Evolutionary conservation across 192 early-diverging fungal genomes (phyloP).

Genomic region (Umbelopsis isabellina): DNA sequence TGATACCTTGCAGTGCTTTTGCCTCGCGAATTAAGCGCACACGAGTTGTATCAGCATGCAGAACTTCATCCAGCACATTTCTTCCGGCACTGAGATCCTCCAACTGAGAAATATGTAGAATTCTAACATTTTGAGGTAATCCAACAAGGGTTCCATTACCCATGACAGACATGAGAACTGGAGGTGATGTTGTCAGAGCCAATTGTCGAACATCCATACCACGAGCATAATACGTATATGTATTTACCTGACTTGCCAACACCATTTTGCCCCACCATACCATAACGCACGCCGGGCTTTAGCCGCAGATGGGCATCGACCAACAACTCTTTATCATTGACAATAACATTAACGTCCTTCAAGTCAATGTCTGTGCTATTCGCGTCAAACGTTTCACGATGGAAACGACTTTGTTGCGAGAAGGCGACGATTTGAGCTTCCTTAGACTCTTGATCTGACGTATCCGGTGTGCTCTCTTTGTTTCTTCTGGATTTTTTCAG

Average conservation of each 20-base stretch:
- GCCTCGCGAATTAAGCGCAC: slow-evolving; percentile 48
- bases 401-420: slow-evolving; percentile 85
- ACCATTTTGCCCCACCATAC: slow-evolving; percentile 79
- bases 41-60: slow-evolving; percentile 66
- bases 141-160: slow-evolving; percentile 72
- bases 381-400: slow-evolving; percentile 79
- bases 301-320: slow-evolving; percentile 77
- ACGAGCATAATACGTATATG: neutral
- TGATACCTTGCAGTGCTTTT: slow-evolving; percentile 22
- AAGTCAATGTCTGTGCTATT: slow-evolving; percentile 81
- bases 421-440: slow-evolving; percentile 56
- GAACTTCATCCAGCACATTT: slow-evolving; percentile 64
- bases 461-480: neutral
- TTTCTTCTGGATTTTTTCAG: neutral
- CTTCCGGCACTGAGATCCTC: slow-evolving; percentile 56
- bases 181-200: neutral
- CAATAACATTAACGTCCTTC: slow-evolving; percentile 73
- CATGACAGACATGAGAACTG: slow-evolving; percentile 62
- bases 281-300: slow-evolving; percentile 77
- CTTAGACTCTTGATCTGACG: neutral
- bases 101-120: slow-evolving; percentile 84
- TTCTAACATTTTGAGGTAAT: slow-evolving; percentile 78
- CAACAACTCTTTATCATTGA: slow-evolving; percentile 72
- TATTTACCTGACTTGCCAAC: slow-evolving; percentile 68
- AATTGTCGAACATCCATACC: neutral